phyloP scores from a whole-genome alignment of 176 grass and related monocot genomes.

The Carex scoparia region DNA sequence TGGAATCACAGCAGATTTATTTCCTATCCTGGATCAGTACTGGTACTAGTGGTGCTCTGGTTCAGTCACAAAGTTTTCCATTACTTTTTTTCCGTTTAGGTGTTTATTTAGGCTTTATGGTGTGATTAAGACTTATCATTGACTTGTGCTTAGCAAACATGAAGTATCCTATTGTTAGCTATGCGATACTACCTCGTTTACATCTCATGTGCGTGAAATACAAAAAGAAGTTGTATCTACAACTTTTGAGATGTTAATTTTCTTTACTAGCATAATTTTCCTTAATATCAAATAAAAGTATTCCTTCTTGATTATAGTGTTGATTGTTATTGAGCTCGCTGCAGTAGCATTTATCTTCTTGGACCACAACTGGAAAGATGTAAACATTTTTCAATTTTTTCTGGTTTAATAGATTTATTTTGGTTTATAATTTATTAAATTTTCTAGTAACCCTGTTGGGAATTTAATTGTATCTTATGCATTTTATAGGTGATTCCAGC shows the following conservation, averaged over 20 bases:
- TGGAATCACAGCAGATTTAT: too few species aligned
- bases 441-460: constrained; percentile 5
- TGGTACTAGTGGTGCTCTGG: neutral
- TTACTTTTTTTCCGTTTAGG: constrained; percentile 4
- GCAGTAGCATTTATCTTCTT: constrained; percentile 79
- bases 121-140: constrained; percentile 6
- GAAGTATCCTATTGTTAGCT: neutral
- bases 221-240: neutral
- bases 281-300: constrained; percentile 70
- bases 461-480: neutral
- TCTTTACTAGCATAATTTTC: constrained; percentile 22
- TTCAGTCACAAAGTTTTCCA: neutral
- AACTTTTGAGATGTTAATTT: constrained; percentile 16
- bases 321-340: constrained; percentile 83
- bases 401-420: constrained; percentile 13
- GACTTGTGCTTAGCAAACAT: neutral
- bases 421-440: constrained; percentile 9
- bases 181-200: neutral
- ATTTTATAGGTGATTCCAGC: constrained; percentile 46
- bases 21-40: neutral
- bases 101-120: neutral
- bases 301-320: constrained; percentile 71
- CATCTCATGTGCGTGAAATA: neutral
- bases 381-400: constrained; percentile 26
- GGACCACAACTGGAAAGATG: constrained; percentile 69